Conservation (phyloP, 2,329 filamentous ascomycete genomes). For the Talaromyces islandicus region DNA sequence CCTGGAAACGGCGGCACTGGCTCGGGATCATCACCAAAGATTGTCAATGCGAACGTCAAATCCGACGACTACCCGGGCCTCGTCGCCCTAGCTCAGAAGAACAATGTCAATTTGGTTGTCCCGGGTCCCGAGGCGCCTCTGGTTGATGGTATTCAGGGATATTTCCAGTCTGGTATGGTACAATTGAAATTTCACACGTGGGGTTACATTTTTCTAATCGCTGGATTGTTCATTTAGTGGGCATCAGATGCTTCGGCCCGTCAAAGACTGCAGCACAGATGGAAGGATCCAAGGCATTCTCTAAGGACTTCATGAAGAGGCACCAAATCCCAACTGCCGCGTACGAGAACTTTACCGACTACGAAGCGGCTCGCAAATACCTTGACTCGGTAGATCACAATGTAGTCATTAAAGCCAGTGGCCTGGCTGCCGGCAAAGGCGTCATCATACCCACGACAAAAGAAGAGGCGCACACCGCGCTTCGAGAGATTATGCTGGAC, state of each 20-base stretch:
- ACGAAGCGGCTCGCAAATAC: slow-evolving; percentile 66
- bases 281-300: slow-evolving; percentile 95
- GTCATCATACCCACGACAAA: slow-evolving; percentile 81
- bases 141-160: slow-evolving; percentile 80
- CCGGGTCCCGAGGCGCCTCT: slow-evolving; percentile 92
- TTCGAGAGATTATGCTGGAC: slow-evolving; percentile 86
- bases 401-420: slow-evolving; percentile 90
- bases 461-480: slow-evolving; percentile 72
- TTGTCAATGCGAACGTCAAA: slow-evolving; percentile 66
- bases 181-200: not conserved
- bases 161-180: slow-evolving; percentile 58
- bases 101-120: slow-evolving; percentile 74
- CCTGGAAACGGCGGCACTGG: slow-evolving; percentile 85
- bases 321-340: slow-evolving; percentile 84
- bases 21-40: slow-evolving; percentile 49
- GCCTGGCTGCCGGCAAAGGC: slow-evolving; percentile 89
- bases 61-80: slow-evolving; percentile 73
- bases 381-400: slow-evolving; percentile 64
- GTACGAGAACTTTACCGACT: slow-evolving; percentile 82
- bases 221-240: slow-evolving; percentile 38
- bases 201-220: not conserved
- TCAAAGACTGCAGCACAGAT: slow-evolving; percentile 77
- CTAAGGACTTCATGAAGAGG: slow-evolving; percentile 95
- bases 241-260: slow-evolving; percentile 80
- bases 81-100: slow-evolving; percentile 66